Evolutionary conservation across 208 protist genomes (phyloP).

Genomic region (Balamuthia mandrillaris): DNA sequence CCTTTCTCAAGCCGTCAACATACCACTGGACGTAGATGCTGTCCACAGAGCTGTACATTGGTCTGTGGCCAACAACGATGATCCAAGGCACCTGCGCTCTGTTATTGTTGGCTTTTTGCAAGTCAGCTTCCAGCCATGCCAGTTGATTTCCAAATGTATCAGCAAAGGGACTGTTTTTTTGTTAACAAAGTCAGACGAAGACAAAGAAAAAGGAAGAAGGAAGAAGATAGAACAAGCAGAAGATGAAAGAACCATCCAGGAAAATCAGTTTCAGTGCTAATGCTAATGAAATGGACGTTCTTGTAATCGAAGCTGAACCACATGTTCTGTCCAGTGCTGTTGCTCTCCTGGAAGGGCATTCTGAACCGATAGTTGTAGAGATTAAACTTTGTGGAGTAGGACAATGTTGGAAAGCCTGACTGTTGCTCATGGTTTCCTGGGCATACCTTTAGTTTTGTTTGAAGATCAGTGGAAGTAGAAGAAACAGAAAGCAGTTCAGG

Average conservation of each 20-base stretch:
- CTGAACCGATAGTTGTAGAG: constrained; percentile 27
- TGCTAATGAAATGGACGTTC: constrained; percentile 20
- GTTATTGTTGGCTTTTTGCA: not conserved
- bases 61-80: constrained; percentile 37
- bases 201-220: not conserved
- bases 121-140: constrained; percentile 34
- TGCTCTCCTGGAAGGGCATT: not conserved
- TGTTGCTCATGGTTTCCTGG: constrained; percentile 8
- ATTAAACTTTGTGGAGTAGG: constrained; percentile 8
- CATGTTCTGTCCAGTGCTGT: not conserved
- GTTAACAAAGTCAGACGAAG: not conserved
- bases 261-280: constrained; percentile 9
- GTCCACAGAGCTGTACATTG: not conserved
- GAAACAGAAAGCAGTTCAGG: too few relatives aligned
- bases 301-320: constrained; percentile 43
- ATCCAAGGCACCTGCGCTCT: constrained; percentile 19
- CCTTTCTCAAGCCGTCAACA: not conserved
- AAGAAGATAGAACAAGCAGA: not conserved
- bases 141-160: not conserved
- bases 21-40: not conserved
- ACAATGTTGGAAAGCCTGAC: not conserved
- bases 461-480: not conserved
- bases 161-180: not conserved
- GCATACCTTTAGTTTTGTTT: not conserved
- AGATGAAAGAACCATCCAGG: not conserved